phyloP scores from a whole-genome alignment of 2,329 filamentous ascomycete species.

The Penicillium rolfsii region DNA sequence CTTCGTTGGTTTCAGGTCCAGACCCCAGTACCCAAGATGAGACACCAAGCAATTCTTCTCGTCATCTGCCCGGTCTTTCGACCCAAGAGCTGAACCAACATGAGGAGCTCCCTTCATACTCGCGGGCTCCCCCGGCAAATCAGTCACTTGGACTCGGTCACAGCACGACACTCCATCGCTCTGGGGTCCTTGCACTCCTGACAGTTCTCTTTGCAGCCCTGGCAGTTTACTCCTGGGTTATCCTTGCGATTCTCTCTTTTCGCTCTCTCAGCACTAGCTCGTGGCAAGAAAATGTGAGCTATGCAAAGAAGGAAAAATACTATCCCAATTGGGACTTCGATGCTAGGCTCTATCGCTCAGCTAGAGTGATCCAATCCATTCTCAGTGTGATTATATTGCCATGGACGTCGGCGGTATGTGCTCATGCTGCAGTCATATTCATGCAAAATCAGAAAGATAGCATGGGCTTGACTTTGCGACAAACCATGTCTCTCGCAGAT shows the following conservation, averaged over 20 bases:
- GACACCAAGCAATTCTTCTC: neutral
- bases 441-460: constrained; percentile 10
- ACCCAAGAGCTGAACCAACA: neutral
- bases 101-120: constrained; percentile 11
- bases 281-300: constrained; percentile 2
- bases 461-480: constrained; percentile 9
- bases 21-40: neutral
- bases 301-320: neutral
- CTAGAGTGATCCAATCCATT: constrained; percentile 16
- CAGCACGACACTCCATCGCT: constrained; percentile 12
- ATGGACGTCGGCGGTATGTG: constrained; percentile 17
- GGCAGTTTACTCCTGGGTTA: constrained; percentile 12
- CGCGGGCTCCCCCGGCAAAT: constrained; percentile 2
- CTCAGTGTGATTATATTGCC: constrained; percentile 39
- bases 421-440: constrained; percentile 15
- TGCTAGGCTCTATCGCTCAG: constrained; percentile 12
- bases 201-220: constrained; percentile 2
- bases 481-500: constrained; percentile 30
- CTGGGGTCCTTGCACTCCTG: neutral
- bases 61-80: neutral
- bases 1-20: neutral
- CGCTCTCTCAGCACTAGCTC: constrained; percentile 1
- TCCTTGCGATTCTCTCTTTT: constrained; percentile 7
- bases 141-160: constrained; percentile 3
- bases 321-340: neutral